Percentiles rank a stretch among this genome's conserved stretches.
phyloP scores from a whole-genome alignment of 192 early-diverging fungal species.

The Coemansia sp. region DNA sequence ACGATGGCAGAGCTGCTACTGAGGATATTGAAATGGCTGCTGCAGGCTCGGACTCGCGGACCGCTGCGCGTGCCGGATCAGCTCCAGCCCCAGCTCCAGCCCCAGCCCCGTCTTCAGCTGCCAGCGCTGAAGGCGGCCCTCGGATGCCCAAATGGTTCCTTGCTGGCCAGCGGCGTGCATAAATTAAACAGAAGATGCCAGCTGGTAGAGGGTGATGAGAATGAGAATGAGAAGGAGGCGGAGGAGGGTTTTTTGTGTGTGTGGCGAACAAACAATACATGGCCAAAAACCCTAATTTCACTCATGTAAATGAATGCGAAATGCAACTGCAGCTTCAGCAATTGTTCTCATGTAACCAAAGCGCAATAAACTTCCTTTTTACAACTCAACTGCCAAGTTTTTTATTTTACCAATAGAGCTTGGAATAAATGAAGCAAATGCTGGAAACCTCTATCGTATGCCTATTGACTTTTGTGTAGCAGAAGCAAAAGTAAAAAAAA shows the following conservation, averaged over 20 bases:
- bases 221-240: too few species aligned
- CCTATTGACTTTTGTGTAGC: not conserved
- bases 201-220: too few species aligned
- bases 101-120: not conserved
- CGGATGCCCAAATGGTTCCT: slow-evolving; percentile 52
- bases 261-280: too few species aligned
- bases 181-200: not conserved
- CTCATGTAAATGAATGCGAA: too few species aligned
- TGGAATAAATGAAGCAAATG: too few species aligned
- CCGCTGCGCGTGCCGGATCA: not conserved
- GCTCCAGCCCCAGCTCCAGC: not conserved
- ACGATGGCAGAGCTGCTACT: not conserved
- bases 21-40: not conserved
- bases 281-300: too few species aligned
- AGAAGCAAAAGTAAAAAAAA: not conserved
- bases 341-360: too few species aligned
- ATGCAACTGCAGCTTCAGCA: too few species aligned
- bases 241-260: too few species aligned
- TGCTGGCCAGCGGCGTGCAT: slow-evolving; percentile 34
- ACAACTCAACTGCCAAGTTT: too few species aligned
- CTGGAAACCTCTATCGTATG: not conserved
- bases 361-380: too few species aligned
- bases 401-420: too few species aligned
- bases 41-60: not conserved
- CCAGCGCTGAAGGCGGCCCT: not conserved